Conservation (phyloP, 2,329 filamentous ascomycete species). For the Clarireedia homoeocarpa region DNA sequence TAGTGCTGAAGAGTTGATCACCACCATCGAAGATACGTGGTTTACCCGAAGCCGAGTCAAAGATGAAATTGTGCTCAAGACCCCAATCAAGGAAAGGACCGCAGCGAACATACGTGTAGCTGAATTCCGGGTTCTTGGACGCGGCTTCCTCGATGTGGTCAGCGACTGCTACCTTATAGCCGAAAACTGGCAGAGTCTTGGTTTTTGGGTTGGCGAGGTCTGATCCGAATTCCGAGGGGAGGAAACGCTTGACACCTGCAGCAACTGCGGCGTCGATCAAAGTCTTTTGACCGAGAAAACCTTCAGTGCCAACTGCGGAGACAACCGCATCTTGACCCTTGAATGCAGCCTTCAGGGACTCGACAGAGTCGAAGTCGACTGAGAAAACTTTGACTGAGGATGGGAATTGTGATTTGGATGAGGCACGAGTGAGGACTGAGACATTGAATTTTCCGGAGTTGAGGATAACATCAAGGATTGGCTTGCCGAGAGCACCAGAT, state of each 20-base stretch:
- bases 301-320: slow-evolving; percentile 34
- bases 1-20: slow-evolving; percentile 38
- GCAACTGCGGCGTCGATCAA: slow-evolving; percentile 50
- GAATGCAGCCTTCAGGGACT: slow-evolving; percentile 40
- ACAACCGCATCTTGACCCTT: slow-evolving; percentile 51
- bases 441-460: slow-evolving; percentile 34
- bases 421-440: slow-evolving; percentile 40
- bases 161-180: slow-evolving; percentile 38
- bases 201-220: slow-evolving; percentile 33
- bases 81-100: slow-evolving; percentile 55
- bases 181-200: slow-evolving; percentile 42
- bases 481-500: slow-evolving; percentile 19
- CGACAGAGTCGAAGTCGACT: slow-evolving; percentile 36
- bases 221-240: slow-evolving; percentile 49
- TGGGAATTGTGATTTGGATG: slow-evolving; percentile 19
- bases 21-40: slow-evolving; percentile 43
- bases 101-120: slow-evolving; percentile 47
- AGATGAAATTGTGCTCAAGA: slow-evolving; percentile 34
- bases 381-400: slow-evolving; percentile 35
- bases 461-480: slow-evolving; percentile 20
- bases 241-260: slow-evolving; percentile 52
- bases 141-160: slow-evolving; percentile 35
- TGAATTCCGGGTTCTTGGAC: slow-evolving; percentile 35
- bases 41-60: slow-evolving; percentile 36
- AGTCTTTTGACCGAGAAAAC: slow-evolving; percentile 37